Evolutionary conservation across 306 rosid species (phyloP).

Genomic region (Ormosia semicastrata): DNA sequence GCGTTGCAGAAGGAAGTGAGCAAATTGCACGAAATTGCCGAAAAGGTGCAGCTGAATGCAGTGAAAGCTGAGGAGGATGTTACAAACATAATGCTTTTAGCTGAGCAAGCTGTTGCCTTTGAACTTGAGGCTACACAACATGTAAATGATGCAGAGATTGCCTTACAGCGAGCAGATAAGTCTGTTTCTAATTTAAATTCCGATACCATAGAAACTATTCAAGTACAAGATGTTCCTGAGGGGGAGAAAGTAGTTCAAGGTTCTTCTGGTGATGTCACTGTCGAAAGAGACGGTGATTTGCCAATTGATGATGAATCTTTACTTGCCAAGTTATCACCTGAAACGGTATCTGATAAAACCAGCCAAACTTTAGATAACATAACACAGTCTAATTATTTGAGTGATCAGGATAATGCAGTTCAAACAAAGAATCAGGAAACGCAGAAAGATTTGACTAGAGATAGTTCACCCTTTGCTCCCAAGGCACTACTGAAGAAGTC

Average conservation of each 20-base stretch:
- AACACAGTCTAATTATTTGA: constrained; percentile 43
- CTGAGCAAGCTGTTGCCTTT: constrained; percentile 95
- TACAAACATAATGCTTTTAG: constrained; percentile 87
- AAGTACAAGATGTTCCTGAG: constrained; percentile 50
- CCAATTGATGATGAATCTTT: constrained; percentile 52
- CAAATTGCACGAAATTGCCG: constrained; percentile 70
- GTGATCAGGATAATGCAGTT: constrained; percentile 66
- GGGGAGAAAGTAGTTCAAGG: constrained; percentile 54
- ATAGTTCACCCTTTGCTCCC: constrained; percentile 65
- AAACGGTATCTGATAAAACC: constrained; percentile 45
- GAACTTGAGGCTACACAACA: constrained; percentile 84
- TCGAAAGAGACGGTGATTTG: constrained; percentile 52
- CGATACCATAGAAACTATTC: constrained; percentile 53
- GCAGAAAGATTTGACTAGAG: constrained; percentile 83
- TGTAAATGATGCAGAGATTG: constrained; percentile 82
- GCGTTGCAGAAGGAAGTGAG: constrained; percentile 83
- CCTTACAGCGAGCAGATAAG: constrained; percentile 67
- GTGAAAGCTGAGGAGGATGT: constrained; percentile 93
- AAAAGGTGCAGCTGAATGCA: constrained; percentile 66
- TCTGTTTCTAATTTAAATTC: constrained; percentile 42
- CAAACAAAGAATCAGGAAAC: constrained; percentile 78
- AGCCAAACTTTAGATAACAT: constrained; percentile 48
- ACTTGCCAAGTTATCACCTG: constrained; percentile 49
- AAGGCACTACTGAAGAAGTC: constrained; percentile 82
- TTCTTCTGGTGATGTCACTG: constrained; percentile 46